These are phyloP conservation scores for Alternaria sp. DNA, from an alignment of 2,329 filamentous ascomycete species.

Conservation along the genomic window DNA sequence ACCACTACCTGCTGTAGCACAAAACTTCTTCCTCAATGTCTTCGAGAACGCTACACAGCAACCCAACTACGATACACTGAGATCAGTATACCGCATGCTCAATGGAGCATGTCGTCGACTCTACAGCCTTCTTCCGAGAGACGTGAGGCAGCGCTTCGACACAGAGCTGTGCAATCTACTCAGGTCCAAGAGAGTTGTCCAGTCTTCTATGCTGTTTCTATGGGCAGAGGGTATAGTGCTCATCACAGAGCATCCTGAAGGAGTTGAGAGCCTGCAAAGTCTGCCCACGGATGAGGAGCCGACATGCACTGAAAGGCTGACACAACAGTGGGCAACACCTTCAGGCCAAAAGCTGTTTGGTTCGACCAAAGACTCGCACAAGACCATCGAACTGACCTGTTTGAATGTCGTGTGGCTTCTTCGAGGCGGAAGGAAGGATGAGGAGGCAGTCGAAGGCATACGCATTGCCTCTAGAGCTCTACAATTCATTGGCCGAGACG, in stretches of 20 bases:
- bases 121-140: slow-evolving; percentile 34
- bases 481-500: slow-evolving; percentile 32
- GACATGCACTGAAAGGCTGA: slow-evolving; percentile 7
- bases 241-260: slow-evolving; percentile 35
- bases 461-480: slow-evolving; percentile 45
- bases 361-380: slow-evolving; percentile 32
- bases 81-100: slow-evolving; percentile 45
- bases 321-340: slow-evolving; percentile 41
- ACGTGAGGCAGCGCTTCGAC: slow-evolving; percentile 38
- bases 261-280: slow-evolving; percentile 7
- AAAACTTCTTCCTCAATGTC: slow-evolving; percentile 45
- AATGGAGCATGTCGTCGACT: slow-evolving; percentile 50
- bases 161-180: slow-evolving; percentile 41
- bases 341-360: slow-evolving; percentile 47
- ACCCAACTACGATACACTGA: slow-evolving; percentile 37
- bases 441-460: slow-evolving; percentile 43
- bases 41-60: slow-evolving; percentile 41
- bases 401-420: slow-evolving; percentile 44
- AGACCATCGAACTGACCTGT: slow-evolving; percentile 44
- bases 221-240: slow-evolving; percentile 48
- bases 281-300: slow-evolving; percentile 12
- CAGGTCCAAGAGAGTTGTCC: slow-evolving; percentile 29
- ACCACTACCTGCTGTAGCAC: slow-evolving; percentile 45
- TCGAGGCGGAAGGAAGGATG: slow-evolving; percentile 38
- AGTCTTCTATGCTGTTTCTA: slow-evolving; percentile 42